Evolutionary conservation across 2,329 filamentous ascomycete genomes (phyloP).

Genomic region (Fusarium chlamydosporum): DNA sequence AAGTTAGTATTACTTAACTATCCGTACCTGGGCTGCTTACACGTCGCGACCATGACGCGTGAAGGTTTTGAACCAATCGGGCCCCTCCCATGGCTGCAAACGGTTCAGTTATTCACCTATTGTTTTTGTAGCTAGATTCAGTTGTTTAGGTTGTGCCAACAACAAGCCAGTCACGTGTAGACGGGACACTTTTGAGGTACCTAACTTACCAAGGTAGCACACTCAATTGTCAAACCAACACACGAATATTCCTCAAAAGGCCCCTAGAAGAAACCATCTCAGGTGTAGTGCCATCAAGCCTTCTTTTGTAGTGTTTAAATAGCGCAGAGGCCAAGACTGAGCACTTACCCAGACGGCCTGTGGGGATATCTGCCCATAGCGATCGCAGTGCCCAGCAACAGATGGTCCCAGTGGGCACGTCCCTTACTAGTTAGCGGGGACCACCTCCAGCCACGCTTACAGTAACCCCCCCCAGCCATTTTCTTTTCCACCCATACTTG

Average conservation of each 20-base stretch:
- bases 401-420: conserved; percentile 36
- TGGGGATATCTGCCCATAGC: conserved; percentile 24
- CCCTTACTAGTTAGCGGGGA: conserved; percentile 49
- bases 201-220: too few species aligned
- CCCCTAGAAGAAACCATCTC: conserved; percentile 11
- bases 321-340: conserved; percentile 35
- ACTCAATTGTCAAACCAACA: too few species aligned
- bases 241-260: conserved; percentile 14
- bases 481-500: conserved; percentile 44
- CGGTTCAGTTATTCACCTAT: conserved; percentile 16
- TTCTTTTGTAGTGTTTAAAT: conserved; percentile 36
- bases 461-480: conserved; percentile 51
- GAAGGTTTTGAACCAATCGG: conserved; percentile 43
- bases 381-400: conserved; percentile 34
- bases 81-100: conserved; percentile 37
- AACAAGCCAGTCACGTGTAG: conserved; percentile 40
- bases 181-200: background rate
- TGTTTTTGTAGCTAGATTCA: conserved; percentile 15
- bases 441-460: conserved; percentile 52
- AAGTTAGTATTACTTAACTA: background rate
- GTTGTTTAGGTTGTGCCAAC: conserved; percentile 1
- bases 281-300: conserved; percentile 35
- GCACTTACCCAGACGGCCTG: conserved; percentile 5
- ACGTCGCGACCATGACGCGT: conserved; percentile 51
- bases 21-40: conserved; percentile 5